Evolutionary conservation across 306 rosid species (phyloP), one percentile per base, ranked within the genome.

Genomic region (Vigna mungo): DNA sequence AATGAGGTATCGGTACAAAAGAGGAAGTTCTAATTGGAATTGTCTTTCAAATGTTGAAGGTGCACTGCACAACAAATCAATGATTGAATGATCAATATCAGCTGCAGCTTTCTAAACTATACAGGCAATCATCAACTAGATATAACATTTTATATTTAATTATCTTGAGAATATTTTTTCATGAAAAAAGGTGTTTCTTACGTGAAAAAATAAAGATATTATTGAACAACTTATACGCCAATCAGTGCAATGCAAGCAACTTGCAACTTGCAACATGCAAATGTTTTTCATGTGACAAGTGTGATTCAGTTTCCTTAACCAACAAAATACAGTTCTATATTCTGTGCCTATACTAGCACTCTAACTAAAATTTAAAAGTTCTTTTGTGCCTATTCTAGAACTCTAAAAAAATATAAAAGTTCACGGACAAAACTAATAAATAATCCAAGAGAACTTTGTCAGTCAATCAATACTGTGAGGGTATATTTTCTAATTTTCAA

Each of bases 21-120:
- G 89, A 25, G 93, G 91, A 81, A 83, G 84, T 49, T 90, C 92
- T 65, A 78, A 80, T 79, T 63, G 78, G 70, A 92, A 92, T 16
- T 90, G 91, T 66, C 88, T 85, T 86, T 90, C 97, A 86, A 86
- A 92, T 44, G 94, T 83, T 61, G 91, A 84, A 69, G 97, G 96
- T 37, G 91, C 96, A 80, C 97, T 92, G 49, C 78, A 86, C 2
- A 59, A 68, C 27, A 87, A 44, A 70, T 56, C 70, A 54, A 88
- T 51, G 76, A 34, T 73, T 27, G 16, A 64, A 76, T 32, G 16
- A 81, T 43, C 74, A 46, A 49, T 62, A 61, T 59, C 14, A 18
- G 53, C 37, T 60, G 39, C 27, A 14, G 37, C 69, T 74, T 62
- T 52, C 25, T 39, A 64, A 36, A 69, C 32, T 67, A 61, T 61